Evolutionary conservation across 2,329 filamentous ascomycete genomes (phyloP).

Genomic region (Trichoderma koningii): DNA sequence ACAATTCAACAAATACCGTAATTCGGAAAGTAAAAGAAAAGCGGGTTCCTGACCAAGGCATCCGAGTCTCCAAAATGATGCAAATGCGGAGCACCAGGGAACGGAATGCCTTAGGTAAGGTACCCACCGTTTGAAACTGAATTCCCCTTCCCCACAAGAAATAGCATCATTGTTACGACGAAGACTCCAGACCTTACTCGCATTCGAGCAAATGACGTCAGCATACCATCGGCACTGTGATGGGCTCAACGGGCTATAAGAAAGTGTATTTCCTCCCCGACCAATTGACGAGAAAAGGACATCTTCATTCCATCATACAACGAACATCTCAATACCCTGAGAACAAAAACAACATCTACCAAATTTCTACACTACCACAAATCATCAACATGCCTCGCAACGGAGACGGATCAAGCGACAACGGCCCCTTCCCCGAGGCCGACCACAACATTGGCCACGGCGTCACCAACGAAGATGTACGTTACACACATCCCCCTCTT

Average conservation of each 20-base stretch:
- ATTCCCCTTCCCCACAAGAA: conserved; percentile 4
- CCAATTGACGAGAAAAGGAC: too few relatives aligned
- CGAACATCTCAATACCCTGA: neutral
- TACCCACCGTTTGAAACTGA: too few relatives aligned
- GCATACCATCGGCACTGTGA: neutral
- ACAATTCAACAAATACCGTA: too few relatives aligned
- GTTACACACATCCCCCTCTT: conserved; percentile 18
- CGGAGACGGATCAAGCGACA: conserved; percentile 52
- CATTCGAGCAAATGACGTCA: conserved; percentile 10
- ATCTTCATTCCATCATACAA: too few relatives aligned
- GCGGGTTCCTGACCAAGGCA: too few relatives aligned
- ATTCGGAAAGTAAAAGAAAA: too few relatives aligned
- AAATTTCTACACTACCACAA: conserved; percentile 25
- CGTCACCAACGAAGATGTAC: conserved; percentile 43
- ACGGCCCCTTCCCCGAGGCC: conserved; percentile 45
- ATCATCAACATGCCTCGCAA: conserved; percentile 49
- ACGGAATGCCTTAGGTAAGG: too few relatives aligned
- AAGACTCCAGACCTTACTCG: neutral
- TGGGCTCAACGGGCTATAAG: too few relatives aligned
- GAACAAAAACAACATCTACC: neutral
- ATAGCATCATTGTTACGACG: conserved; percentile 23
- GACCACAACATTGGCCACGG: conserved; percentile 50
- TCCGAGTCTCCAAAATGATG: too few relatives aligned
- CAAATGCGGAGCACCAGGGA: too few relatives aligned
- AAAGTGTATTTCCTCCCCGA: too few relatives aligned